Evolutionary conservation across 176 grass and related monocot species (phyloP).

Genomic region (Musa beccarii): DNA sequence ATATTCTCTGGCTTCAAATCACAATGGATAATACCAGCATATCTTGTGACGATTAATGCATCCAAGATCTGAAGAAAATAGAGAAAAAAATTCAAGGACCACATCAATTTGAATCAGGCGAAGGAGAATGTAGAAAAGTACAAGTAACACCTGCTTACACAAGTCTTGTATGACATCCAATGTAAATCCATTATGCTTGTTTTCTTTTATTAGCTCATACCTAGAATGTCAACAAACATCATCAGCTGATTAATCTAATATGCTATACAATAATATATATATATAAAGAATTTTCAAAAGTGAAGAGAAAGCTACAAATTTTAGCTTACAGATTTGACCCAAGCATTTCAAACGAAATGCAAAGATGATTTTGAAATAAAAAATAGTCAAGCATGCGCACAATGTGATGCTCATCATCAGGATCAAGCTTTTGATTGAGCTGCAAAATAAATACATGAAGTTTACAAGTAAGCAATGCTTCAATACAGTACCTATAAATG

Average conservation of each 20-base stretch:
- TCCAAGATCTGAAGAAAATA: slow-evolving; percentile 58
- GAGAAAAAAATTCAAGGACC: slow-evolving; percentile 3
- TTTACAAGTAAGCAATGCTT: too few relatives aligned
- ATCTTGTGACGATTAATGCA: slow-evolving; percentile 87
- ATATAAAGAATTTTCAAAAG: neutral
- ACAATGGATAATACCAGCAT: slow-evolving; percentile 97
- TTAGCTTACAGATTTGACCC: slow-evolving; percentile 83
- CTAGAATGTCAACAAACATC: slow-evolving; percentile 20
- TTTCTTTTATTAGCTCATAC: slow-evolving; percentile 82
- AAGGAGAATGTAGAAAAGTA: slow-evolving; percentile 4
- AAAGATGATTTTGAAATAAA: slow-evolving; percentile 74
- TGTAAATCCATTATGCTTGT: slow-evolving; percentile 74
- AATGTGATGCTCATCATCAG: slow-evolving; percentile 91
- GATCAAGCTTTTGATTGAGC: slow-evolving; percentile 89
- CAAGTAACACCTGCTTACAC: slow-evolving; percentile 62
- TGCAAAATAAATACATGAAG: slow-evolving; percentile 21
- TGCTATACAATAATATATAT: neutral
- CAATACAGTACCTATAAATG: too few relatives aligned
- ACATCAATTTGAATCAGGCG: slow-evolving; percentile 2
- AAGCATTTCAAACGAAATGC: slow-evolving; percentile 98
- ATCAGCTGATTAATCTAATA: slow-evolving; percentile 9
- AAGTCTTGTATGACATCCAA: slow-evolving; percentile 76
- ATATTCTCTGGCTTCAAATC: slow-evolving; percentile 99
- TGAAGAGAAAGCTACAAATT: too few relatives aligned
- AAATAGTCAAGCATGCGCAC: slow-evolving; percentile 96